A percentile compares a stretch with the other conserved stretches of the same genome.
phyloP scores from a whole-genome alignment of 768 basidiomycete species.

The Pholiota molesta region DNA sequence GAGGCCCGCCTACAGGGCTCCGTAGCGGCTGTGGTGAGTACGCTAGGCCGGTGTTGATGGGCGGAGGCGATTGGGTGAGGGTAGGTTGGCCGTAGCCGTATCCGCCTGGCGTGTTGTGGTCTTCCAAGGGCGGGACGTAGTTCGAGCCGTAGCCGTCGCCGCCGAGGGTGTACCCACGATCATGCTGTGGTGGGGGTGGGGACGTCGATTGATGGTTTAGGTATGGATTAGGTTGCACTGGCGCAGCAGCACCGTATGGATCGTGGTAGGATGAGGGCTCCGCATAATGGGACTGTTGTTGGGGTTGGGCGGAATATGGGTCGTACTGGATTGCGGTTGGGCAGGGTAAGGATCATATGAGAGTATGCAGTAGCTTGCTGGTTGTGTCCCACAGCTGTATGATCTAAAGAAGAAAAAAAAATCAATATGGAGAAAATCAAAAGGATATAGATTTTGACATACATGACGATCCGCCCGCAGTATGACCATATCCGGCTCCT shows the following conservation, averaged over 20 bases:
- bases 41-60: slow-evolving; percentile 40
- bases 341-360: slow-evolving; percentile 53
- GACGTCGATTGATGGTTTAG: slow-evolving; percentile 26
- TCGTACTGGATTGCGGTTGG: slow-evolving; percentile 10
- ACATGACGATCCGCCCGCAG: slow-evolving; percentile 57
- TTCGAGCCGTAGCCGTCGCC: slow-evolving; percentile 59
- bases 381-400: slow-evolving; percentile 53
- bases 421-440: slow-evolving; percentile 6
- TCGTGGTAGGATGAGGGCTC: slow-evolving; percentile 33
- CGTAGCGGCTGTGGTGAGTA: slow-evolving; percentile 24
- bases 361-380: slow-evolving; percentile 51
- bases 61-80: slow-evolving; percentile 33
- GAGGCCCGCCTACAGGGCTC: slow-evolving; percentile 49
- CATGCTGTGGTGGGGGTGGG: slow-evolving; percentile 32
- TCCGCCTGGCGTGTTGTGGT: slow-evolving; percentile 26
- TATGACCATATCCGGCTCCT: slow-evolving; percentile 56
- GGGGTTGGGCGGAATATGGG: slow-evolving; percentile 14
- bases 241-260: slow-evolving; percentile 38
- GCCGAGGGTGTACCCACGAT: slow-evolving; percentile 59
- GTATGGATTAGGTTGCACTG: slow-evolving; percentile 28
- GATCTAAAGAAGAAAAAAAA: slow-evolving; percentile 42
- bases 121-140: slow-evolving; percentile 43
- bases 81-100: slow-evolving; percentile 22
- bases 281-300: slow-evolving; percentile 29
- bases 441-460: slow-evolving; percentile 33